Percentiles rank a stretch among this genome's conserved stretches.
These are phyloP conservation scores for Hanseniaspora occidentalis DNA, from an alignment of 805 yeast genomes.

Conservation along the genomic window DNA sequence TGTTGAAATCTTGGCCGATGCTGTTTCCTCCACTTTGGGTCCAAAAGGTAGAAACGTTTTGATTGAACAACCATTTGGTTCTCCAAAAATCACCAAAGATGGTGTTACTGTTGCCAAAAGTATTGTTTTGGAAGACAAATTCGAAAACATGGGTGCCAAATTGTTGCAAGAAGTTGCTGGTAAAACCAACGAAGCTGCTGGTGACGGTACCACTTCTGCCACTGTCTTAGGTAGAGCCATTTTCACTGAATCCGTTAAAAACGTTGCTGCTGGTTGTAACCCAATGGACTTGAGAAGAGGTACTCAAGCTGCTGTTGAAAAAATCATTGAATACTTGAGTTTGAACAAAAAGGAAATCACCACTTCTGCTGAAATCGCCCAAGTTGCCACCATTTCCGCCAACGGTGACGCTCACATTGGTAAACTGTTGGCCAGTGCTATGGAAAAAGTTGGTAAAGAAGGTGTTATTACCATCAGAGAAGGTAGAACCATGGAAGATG, in stretches of 20 bases:
- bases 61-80: slow-evolving; percentile 91
- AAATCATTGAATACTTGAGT: slow-evolving; percentile 75
- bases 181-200: slow-evolving; percentile 94
- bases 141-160: slow-evolving; percentile 94
- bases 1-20: slow-evolving; percentile 89
- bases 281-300: slow-evolving; percentile 98
- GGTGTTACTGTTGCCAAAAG: slow-evolving; percentile 96
- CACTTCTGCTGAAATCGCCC: slow-evolving; percentile 89
- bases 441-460: slow-evolving; percentile 98
- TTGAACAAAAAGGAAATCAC: slow-evolving; percentile 85
- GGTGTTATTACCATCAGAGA: slow-evolving; percentile 97
- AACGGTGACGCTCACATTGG: slow-evolving; percentile 94
- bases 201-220: slow-evolving; percentile 98
- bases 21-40: slow-evolving; percentile 92
- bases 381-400: slow-evolving; percentile 96
- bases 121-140: slow-evolving; percentile 71
- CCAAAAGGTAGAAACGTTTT: slow-evolving; percentile 97
- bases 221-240: slow-evolving; percentile 93
- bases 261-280: slow-evolving; percentile 97
- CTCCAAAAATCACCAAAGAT: slow-evolving; percentile 97
- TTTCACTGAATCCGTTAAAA: slow-evolving; percentile 88
- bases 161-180: slow-evolving; percentile 92
- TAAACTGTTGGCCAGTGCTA: slow-evolving; percentile 79
- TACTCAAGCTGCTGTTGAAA: slow-evolving; percentile 91
- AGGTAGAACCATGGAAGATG: slow-evolving; percentile 94